Evolutionary conservation across 768 basidiomycete species (phyloP).

Genomic region (Amylocystis lapponica): DNA sequence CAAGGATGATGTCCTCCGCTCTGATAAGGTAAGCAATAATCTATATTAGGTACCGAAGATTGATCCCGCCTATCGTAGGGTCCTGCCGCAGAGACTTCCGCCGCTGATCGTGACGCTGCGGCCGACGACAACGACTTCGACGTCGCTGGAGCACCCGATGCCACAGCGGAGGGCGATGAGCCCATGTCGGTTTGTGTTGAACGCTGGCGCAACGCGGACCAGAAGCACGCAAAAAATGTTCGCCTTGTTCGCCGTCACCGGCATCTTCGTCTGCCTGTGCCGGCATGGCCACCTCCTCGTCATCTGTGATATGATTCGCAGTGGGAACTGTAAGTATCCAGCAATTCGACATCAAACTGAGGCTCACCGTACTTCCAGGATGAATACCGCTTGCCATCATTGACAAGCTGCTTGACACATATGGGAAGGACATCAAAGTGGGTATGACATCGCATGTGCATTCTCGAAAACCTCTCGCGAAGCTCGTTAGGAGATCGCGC

Average conservation of each 20-base stretch:
- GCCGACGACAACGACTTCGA: too few species aligned
- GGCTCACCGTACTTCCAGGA: constrained; percentile 8
- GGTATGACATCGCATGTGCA: constrained; percentile 25
- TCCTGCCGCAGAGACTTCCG: too few species aligned
- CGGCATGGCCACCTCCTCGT: constrained; percentile 16
- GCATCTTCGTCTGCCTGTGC: constrained; percentile 17
- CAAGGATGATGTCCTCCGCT: constrained; percentile 21
- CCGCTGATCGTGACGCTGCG: too few species aligned
- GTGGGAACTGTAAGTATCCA: constrained; percentile 23
- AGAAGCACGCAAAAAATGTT: constrained; percentile 17
- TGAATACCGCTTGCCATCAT: constrained; percentile 17
- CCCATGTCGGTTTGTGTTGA: constrained; percentile 8
- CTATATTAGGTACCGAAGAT: too few species aligned
- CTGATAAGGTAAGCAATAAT: too few species aligned
- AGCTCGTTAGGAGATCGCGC: constrained; percentile 13
- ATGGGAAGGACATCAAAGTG: constrained; percentile 9
- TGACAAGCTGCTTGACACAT: constrained; percentile 10
- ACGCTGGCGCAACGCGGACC: constrained; percentile 14
- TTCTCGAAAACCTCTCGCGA: constrained; percentile 12
- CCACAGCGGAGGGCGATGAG: too few species aligned
- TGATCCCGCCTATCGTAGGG: too few species aligned
- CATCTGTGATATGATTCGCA: constrained; percentile 21
- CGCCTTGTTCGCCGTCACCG: constrained; percentile 14
- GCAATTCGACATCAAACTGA: not conserved
- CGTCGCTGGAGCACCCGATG: too few species aligned